Base-by-base conservation (phyloP, 2,329 filamentous ascomycete species). In the Ophiosphaerella herpotricha region DNA sequence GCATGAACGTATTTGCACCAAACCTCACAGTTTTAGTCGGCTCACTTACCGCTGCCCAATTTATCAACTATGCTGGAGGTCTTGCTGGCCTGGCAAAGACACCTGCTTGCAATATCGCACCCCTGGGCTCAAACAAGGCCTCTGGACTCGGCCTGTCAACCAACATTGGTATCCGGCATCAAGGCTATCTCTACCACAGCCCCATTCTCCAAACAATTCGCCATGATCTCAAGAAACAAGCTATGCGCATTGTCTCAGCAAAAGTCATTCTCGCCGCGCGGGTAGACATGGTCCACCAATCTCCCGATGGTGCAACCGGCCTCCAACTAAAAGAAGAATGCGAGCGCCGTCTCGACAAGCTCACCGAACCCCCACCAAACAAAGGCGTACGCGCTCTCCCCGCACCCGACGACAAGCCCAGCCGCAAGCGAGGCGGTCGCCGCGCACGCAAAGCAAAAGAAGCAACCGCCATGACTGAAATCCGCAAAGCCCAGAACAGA, bases 1-100 rank as follows among this genome's bases (percentile, higher is more conserved):
- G 94, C 54, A 97, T 99, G 90, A 94, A 89, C 60, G 81, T 96
- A 31, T 97, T 97, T 69, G 94, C 94, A 4, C 94, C 94, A 0
- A 99, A 99, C 65, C 77, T 97, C 46, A 96, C 94, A 0, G 87
- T 86, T 1, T 83, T 99, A 14, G 89, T 99, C 50, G 94, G 94
- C 14, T 94, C 93, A 0, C 81, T 96, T 14, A 97, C 93, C 2
- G 93, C 94, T 7, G 94, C 94, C 4, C 93, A 97, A 75, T 84
- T 99, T n/a, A 88, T 99, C 64, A 97, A 97, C 74, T 90, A 91
- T 52, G 89, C 91, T 0, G 94, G 94, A 55, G 94, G 94, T 7
- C 78, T 99, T 29, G 89, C 87, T 1, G 91, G 91, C 32, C 82
- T 99, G 9, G 91, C 91, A 35, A 96, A 96, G 72, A 94, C 91